These are phyloP conservation scores for Boechera divaricarpa DNA, from an alignment of 345 rosid genomes.

Conservation along the genomic window DNA sequence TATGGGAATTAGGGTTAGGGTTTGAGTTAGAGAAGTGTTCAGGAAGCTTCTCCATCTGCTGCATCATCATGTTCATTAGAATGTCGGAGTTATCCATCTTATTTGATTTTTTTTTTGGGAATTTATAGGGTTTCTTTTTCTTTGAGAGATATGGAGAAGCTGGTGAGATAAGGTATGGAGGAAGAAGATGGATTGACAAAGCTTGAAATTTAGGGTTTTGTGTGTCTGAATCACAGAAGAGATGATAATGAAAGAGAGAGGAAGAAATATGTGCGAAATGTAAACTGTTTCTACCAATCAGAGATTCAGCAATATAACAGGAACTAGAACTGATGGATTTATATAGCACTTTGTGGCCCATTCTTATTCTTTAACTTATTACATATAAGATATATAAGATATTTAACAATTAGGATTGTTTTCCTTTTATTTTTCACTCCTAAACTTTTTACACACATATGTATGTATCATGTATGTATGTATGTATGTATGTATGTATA, in stretches of 20 bases:
- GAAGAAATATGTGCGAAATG: constrained; percentile 23
- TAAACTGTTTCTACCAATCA: constrained; percentile 41
- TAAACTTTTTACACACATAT: not conserved
- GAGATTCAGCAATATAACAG: not conserved
- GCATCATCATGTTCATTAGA: constrained; percentile 60
- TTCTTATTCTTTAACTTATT: constrained; percentile 44
- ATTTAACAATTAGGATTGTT: constrained; percentile 4
- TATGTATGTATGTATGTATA: not conserved
- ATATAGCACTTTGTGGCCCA: constrained; percentile 52
- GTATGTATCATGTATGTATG: not conserved
- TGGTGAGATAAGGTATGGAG: constrained; percentile 42
- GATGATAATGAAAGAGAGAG: constrained; percentile 36
- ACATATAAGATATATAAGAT: constrained; percentile 2
- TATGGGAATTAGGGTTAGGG: constrained; percentile 36
- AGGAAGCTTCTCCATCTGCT: constrained; percentile 66
- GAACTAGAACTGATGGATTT: constrained; percentile 38
- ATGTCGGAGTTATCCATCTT: constrained; percentile 43
- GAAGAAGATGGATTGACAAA: constrained; percentile 45
- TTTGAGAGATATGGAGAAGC: constrained; percentile 37
- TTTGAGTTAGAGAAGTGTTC: constrained; percentile 49
- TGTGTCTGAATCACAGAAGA: constrained; percentile 12
- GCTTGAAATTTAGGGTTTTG: constrained; percentile 32
- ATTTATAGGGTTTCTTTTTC: constrained; percentile 10
- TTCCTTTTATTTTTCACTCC: constrained; percentile 1
- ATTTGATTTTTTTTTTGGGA: not conserved